A percentile compares a stretch with the other conserved stretches of the same genome.
Conservation (phyloP, 139 green algal genomes). For the Penium margaritaceum region DNA sequence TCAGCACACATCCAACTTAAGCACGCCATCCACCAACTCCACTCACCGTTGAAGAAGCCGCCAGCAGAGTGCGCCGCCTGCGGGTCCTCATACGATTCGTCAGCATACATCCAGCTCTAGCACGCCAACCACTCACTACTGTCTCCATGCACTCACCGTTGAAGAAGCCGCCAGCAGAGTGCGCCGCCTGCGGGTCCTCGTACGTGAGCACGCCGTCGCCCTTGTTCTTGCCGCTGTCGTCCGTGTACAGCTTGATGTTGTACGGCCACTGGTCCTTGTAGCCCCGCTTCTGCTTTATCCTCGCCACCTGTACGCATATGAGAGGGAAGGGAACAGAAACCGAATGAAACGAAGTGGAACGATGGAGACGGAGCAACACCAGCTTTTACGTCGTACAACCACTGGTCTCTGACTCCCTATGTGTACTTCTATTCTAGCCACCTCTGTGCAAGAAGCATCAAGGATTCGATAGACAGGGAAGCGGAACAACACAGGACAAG, state of each 20-base stretch:
- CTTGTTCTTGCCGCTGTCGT: slow-evolving; percentile 39
- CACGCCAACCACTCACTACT: no score
- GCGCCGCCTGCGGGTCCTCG: slow-evolving; percentile 42
- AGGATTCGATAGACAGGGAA: no score
- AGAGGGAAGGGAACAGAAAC: background rate
- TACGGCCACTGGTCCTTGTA: slow-evolving; percentile 52
- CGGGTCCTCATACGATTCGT: slow-evolving; percentile 46
- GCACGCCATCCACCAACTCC: background rate
- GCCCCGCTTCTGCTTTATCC: slow-evolving; percentile 48
- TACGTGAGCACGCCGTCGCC: slow-evolving; percentile 41
- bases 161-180: slow-evolving; percentile 46
- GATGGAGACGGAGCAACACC: no score
- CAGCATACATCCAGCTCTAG: no score
- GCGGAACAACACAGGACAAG: no score
- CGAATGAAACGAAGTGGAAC: no score
- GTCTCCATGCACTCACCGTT: slow-evolving; percentile 37
- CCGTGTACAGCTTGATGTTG: slow-evolving; percentile 48
- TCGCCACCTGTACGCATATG: slow-evolving; percentile 19
- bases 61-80: slow-evolving; percentile 35
- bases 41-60: slow-evolving; percentile 44
- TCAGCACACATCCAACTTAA: background rate
- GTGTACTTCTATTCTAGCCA: no score
- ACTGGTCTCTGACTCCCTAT: no score
- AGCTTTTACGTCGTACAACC: no score
- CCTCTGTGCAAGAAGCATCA: no score